A percentile compares a stretch with the other conserved stretches of the same genome.
phyloP scores from a whole-genome alignment of 805 yeast species.

The Candida ascalaphidarum region DNA sequence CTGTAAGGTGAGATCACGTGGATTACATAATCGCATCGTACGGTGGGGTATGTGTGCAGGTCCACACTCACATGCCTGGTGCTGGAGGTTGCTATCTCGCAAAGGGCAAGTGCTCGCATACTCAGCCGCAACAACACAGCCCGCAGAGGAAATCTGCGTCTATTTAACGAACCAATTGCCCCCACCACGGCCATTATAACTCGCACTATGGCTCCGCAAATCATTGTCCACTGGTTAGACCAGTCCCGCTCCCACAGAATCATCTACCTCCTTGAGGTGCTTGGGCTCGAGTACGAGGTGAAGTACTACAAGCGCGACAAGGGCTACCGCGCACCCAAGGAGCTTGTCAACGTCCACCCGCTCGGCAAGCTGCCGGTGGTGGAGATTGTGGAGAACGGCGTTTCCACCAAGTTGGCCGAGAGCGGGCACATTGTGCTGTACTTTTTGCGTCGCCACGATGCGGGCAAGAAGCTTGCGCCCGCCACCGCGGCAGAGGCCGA shows the following conservation, averaged over 20 bases:
- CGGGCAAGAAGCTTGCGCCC: slow-evolving; percentile 27
- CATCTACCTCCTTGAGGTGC: slow-evolving; percentile 56
- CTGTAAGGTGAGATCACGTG: no score
- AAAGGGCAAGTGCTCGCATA: no score
- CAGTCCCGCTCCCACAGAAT: slow-evolving; percentile 55
- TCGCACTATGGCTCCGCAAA: slow-evolving; percentile 8
- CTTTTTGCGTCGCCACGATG: slow-evolving; percentile 43
- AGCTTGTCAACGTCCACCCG: slow-evolving; percentile 38
- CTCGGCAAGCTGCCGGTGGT: slow-evolving; percentile 58
- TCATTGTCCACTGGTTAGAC: slow-evolving; percentile 22
- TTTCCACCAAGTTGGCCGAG: slow-evolving; percentile 36
- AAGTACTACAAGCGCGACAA: slow-evolving; percentile 42
- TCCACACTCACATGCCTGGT: no score
- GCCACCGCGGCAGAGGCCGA: slow-evolving; percentile 29
- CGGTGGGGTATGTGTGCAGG: no score
- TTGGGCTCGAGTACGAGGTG: slow-evolving; percentile 46
- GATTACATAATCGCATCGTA: no score
- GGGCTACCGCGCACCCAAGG: no score
- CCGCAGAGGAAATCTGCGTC: no score
- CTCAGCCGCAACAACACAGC: no score
- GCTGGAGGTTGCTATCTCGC: no score
- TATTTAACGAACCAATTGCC: no score
- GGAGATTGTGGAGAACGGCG: slow-evolving; percentile 21
- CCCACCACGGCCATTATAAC: no score
- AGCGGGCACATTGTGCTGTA: slow-evolving; percentile 52